These are phyloP conservation scores for Mimosa pudica DNA, from an alignment of 306 rosid species.

Conservation along the genomic window DNA sequence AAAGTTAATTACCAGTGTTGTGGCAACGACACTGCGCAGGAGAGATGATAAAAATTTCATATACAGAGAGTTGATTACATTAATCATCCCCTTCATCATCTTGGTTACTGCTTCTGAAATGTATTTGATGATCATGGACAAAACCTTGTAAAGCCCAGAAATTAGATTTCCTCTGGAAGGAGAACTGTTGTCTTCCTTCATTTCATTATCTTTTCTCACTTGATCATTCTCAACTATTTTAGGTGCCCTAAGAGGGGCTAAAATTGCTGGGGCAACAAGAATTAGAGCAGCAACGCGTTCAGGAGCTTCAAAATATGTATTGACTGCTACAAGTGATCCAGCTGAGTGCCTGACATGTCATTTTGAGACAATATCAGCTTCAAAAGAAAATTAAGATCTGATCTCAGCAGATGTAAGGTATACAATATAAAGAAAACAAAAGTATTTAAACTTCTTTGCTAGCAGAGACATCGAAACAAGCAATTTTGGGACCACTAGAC, in stretches of 20 bases:
- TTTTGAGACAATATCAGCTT: slow-evolving; percentile 33
- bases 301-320: slow-evolving; percentile 88
- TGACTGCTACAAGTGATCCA: slow-evolving; percentile 78
- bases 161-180: slow-evolving; percentile 44
- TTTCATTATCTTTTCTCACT: slow-evolving; percentile 42
- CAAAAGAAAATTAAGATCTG: slow-evolving; percentile 13
- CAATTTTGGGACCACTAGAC: neutral
- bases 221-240: slow-evolving; percentile 43
- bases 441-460: slow-evolving; percentile 19
- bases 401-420: slow-evolving; percentile 14
- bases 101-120: slow-evolving; percentile 47
- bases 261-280: slow-evolving; percentile 85
- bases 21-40: slow-evolving; percentile 66
- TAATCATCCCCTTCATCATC: slow-evolving; percentile 55
- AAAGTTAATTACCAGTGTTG: slow-evolving; percentile 64
- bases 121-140: slow-evolving; percentile 48
- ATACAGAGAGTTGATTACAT: slow-evolving; percentile 55
- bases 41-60: slow-evolving; percentile 59
- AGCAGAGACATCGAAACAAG: neutral
- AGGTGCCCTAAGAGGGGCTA: slow-evolving; percentile 57
- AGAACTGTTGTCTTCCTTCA: slow-evolving; percentile 45
- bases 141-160: slow-evolving; percentile 47
- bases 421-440: neutral
- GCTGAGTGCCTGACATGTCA: slow-evolving; percentile 84
- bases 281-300: slow-evolving; percentile 84